Evolutionary conservation across 2,329 filamentous ascomycete genomes (phyloP), one percentile per base, ranked within the genome.

Genomic region (Lecanicillium sp.): DNA sequence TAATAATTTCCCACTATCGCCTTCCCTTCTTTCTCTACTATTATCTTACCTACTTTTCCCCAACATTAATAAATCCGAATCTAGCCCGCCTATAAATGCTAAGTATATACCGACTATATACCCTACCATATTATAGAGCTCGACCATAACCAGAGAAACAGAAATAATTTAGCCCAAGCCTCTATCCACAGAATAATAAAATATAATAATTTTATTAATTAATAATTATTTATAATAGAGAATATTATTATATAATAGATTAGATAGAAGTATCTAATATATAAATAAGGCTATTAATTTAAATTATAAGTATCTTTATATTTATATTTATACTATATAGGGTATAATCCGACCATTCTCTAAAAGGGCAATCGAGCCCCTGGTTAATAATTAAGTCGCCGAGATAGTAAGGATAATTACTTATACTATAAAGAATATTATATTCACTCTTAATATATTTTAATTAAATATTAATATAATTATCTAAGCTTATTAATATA

Each of bases 281-380:
- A 5, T 36, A 8, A 21, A 36, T 36, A 10, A 36, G 10, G 17
- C 17, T 36, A 36, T 36, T 21, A n/a, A n/a, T n/a, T n/a, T n/a
- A n/a, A n/a, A n/a, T n/a, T n/a, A n/a, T n/a, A n/a, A n/a, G n/a
- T n/a, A n/a, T n/a, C n/a, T n/a, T n/a, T n/a, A n/a, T 24, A 44
- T 29, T 29, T 9, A 41, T 21, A 53, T 44, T 52, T 19, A 20
- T 39, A 41, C n/a, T 41, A 41, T 27, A 27, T 27, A 5, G 7
- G 8, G 26, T 29, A 29, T 7, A 29, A 29, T 29, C 26, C 12
- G 12, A 12, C 12, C 12, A 29, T 29, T 29, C 26, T 29, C 12
- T 29, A 29, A 29, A 29, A 29, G 26, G 26, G 26, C 26, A 29
- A 12, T 29, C 12, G 12, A 29, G 26, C 26, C 12, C 7, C 26